Evolutionary conservation across 306 rosid genomes (phyloP), one percentile per base, ranked within the genome.

Genomic region (Citrullus colocynthis): DNA sequence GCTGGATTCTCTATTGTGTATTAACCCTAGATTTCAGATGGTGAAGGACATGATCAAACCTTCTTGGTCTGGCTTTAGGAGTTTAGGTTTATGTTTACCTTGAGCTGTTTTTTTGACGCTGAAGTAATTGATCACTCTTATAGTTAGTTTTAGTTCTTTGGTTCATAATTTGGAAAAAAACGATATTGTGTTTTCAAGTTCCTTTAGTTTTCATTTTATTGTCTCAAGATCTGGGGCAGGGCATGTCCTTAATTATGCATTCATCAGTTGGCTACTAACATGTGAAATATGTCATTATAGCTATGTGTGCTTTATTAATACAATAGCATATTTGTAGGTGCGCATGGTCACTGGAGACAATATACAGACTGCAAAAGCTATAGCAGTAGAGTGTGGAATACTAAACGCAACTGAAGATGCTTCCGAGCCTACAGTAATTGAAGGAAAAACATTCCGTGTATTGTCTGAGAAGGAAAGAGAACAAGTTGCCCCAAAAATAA

Each of bases 341-440:
- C 91, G 98, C 79, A 95, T 95, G 98, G 97, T 95, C 79, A 95
- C 98, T 0, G 98, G 97, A 61, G 98, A 95, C 85, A 95, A 95
- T 84, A 86, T 95, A 79, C 97, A 90, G 78, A 95, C 97, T 39
- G 98, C 97, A 52, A 95, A 88, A 88, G 98, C 98, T 79, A 95
- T 92, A 44, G 96, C 98, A 58, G 62, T 95, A 80, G 98, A 95
- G 86, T 95, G 98, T 89, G 98, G 97, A 76, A 95, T 95, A 83
- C 88, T 95, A 48, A n/a, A 75, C 78, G 84, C 96, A 67, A 73
- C 1, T 64, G 92, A 88, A 76, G 98, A 88, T 56, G 92, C 89
- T 63, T 78, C 84, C 16, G 97, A 95, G 79, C 98, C 96, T 79
- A 85, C 61, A 73, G 80, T 95, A 62, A 92, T 95, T 72, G 98